A percentile compares a stretch with the other conserved stretches of the same genome.
Conservation (phyloP, 208 protist genomes). For the Leishmania guyanensis region DNA sequence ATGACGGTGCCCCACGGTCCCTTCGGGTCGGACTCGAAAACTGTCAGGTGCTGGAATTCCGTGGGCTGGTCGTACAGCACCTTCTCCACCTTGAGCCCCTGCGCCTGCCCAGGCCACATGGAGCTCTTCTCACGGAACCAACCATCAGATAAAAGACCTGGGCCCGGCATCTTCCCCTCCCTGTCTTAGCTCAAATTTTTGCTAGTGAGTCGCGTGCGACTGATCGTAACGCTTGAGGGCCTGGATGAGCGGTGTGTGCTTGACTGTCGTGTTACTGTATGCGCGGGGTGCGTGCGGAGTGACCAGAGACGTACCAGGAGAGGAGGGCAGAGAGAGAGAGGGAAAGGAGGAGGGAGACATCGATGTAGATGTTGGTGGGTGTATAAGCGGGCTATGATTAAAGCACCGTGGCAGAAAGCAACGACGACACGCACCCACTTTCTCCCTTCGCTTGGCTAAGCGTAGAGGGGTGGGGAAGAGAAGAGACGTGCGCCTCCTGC, state of each 20-base stretch:
- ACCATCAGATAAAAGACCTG: slow-evolving; percentile 76
- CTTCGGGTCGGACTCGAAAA: slow-evolving; percentile 85
- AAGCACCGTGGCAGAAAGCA: background rate
- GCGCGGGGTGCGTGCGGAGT: background rate
- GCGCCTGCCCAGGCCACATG: slow-evolving; percentile 90
- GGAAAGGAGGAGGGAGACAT: background rate
- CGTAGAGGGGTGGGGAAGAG: too few relatives aligned
- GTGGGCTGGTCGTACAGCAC: slow-evolving; percentile 84
- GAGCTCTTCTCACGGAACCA: slow-evolving; percentile 92
- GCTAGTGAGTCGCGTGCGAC: background rate
- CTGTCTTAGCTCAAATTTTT: background rate
- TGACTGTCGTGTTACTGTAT: background rate
- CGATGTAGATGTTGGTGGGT: background rate
- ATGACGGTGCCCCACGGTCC: slow-evolving; percentile 96
- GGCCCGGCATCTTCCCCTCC: slow-evolving; percentile 51
- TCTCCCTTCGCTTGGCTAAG: background rate
- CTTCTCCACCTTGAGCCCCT: slow-evolving; percentile 87
- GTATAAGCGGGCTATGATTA: background rate
- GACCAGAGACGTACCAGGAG: background rate
- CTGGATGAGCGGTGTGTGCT: background rate
- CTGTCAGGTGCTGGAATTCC: slow-evolving; percentile 87
- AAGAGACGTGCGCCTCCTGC: background rate
- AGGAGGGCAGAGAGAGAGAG: background rate
- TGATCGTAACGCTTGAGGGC: background rate
- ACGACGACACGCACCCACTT: background rate